Base-by-base conservation (phyloP, 2,329 filamentous ascomycete genomes). In the Ophiostoma sp. region DNA sequence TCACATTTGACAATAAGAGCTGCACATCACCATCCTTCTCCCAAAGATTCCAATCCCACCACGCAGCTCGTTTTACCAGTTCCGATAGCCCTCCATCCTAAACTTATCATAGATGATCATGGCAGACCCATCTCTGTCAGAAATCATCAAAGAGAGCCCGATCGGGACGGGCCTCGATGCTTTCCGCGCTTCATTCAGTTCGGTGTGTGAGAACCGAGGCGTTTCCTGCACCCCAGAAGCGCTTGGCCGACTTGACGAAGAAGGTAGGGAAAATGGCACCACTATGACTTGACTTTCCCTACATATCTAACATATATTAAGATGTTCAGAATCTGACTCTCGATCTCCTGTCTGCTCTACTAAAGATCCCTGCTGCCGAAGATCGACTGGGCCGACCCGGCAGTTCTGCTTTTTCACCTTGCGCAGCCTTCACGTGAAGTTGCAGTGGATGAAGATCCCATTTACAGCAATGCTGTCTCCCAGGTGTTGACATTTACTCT, bases 401-500 rank as follows among this genome's bases (percentile, higher is more conserved):
- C 67, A 6, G 75, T 71, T 9, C 71, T 79, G 0, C 73, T 72
- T 42, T 79, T 76, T 41, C 62, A 64, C n/a, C 41, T 64, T 5
- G 62, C 62, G 16, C 62, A 4, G 6, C 62, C 62, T 5, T 18
- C 6, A 41, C 40, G 40, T 41, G 62, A 64, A 9, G 62, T 64
- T 4, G 62, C n/a, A 3, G 62, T 16, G 11, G n/a, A 64, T n/a
- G 1, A 64, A 1, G 40, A 64, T 11, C 16, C 41, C 40, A 4
- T 11, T 67, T 67, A 69, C 11, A 75, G 71, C 52, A 74, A 75
- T 2, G 75, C 75, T 12, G 72, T 77, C 12, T 70, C 72, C 38
- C 75, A 78, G 68, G 72, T 74, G 49, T 71, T 78, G 14, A 74
- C 74, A 2, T 78, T 77, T 65, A 74, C 64, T 16, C 45, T 77